Conservation (phyloP, 2,329 filamentous ascomycete genomes). For the Alternaria arbusti region DNA sequence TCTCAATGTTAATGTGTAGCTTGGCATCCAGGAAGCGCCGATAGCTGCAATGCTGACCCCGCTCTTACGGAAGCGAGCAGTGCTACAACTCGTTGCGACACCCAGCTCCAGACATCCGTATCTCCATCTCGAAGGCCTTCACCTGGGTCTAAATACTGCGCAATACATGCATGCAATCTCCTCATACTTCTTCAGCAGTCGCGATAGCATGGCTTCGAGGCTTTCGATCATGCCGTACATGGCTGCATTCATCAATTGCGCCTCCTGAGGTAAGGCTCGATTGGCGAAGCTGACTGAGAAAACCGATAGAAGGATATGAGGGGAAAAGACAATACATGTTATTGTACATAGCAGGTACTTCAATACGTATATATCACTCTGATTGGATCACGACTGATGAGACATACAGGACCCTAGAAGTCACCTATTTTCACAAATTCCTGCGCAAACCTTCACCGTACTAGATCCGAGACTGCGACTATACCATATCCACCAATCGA, state of each 20-base stretch:
- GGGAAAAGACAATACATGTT: background rate
- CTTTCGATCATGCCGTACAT: background rate
- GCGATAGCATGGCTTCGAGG: background rate
- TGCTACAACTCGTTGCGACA: constrained; percentile 6
- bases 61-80: constrained; percentile 14
- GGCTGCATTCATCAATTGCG: background rate
- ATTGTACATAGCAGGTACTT: background rate
- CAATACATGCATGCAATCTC: background rate
- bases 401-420: background rate
- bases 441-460: background rate
- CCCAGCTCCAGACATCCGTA: background rate
- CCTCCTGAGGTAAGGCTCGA: background rate
- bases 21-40: constrained; percentile 10
- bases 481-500: background rate
- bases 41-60: constrained; percentile 11
- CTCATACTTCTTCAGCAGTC: background rate
- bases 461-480: background rate
- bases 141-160: background rate
- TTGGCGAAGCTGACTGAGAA: background rate
- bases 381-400: constrained; percentile 6
- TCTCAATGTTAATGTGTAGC: constrained; percentile 3
- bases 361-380: background rate
- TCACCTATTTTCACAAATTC: background rate
- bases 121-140: background rate
- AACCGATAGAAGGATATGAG: background rate